phyloP scores from a whole-genome alignment of 129 eudicot species.

The Artemisia tridentata region DNA sequence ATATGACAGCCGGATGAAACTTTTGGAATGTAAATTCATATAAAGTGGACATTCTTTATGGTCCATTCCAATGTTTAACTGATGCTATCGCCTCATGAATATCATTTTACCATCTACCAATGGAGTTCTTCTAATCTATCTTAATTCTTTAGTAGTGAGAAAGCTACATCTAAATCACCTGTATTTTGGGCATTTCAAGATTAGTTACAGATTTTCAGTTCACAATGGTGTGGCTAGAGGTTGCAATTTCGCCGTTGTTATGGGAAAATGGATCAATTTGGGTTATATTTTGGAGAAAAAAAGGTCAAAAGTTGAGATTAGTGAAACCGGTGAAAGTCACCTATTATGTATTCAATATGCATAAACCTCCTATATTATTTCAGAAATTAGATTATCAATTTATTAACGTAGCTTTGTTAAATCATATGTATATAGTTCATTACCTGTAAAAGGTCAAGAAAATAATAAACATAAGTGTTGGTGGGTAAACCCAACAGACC shows the following conservation, averaged over 20 bases:
- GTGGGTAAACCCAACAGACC: neutral
- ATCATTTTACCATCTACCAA: neutral
- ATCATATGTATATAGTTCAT: neutral
- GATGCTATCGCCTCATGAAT: slow-evolving; percentile 7
- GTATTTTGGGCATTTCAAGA: slow-evolving; percentile 3
- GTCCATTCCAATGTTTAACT: neutral
- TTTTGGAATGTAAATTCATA: neutral
- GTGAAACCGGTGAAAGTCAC: too few relatives aligned
- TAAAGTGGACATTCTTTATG: neutral
- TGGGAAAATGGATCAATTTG: neutral
- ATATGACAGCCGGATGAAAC: neutral
- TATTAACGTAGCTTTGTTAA: neutral
- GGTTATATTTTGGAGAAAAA: neutral
- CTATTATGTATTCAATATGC: neutral
- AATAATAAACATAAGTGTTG: neutral
- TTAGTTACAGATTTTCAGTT: slow-evolving; percentile 3
- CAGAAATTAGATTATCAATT: neutral
- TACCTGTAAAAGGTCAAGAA: neutral
- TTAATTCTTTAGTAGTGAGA: neutral
- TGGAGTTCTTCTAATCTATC: neutral
- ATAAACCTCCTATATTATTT: neutral
- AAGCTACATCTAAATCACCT: slow-evolving; percentile 2
- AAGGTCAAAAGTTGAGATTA: too few relatives aligned
- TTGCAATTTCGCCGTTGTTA: neutral
- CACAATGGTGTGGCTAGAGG: neutral